These are phyloP conservation scores for Lichtheimia ornata DNA, from an alignment of 371 early-diverging fungal genomes.

Conservation along the genomic window DNA sequence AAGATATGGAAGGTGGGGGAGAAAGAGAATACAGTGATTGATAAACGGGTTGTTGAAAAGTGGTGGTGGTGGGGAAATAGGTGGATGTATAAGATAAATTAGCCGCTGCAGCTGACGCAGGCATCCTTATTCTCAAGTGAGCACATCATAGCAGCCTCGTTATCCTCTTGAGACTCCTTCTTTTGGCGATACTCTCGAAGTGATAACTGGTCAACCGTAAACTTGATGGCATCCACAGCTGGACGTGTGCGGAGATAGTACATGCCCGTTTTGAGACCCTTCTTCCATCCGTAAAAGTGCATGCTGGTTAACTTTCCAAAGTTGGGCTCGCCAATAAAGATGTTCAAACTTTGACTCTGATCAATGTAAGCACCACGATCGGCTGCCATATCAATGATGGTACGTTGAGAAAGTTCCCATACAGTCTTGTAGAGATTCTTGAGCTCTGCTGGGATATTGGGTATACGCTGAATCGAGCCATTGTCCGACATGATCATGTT, in stretches of 20 bases:
- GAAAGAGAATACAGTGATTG: no score
- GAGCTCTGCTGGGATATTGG: constrained; percentile 88
- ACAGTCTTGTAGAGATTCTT: constrained; percentile 98
- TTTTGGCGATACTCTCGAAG: constrained; percentile 39
- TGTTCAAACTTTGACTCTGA: constrained; percentile 98
- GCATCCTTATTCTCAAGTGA: constrained; percentile 91
- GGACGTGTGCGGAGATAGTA: constrained; percentile 99
- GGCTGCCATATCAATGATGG: constrained; percentile 84
- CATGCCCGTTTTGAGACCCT: constrained; percentile 99
- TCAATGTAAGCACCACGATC: constrained; percentile 99
- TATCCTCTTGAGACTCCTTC: constrained; percentile 20
- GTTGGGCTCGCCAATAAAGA: constrained; percentile 93
- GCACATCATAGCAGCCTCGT: constrained; percentile 73
- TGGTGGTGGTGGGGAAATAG: background rate
- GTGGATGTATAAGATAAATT: constrained; percentile 19
- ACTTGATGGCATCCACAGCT: constrained; percentile 98
- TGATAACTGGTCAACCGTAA: constrained; percentile 69
- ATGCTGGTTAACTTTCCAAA: constrained; percentile 94
- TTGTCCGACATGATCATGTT: constrained; percentile 96
- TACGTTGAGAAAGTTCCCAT: constrained; percentile 97
- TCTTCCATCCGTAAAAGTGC: constrained; percentile 99
- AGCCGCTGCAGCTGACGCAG: constrained; percentile 89
- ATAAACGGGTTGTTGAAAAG: background rate
- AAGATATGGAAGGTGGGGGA: no score
- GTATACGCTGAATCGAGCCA: constrained; percentile 87